Conservation (phyloP, 1,284 basidiomycete genomes). For the Apiotrichum gracile region DNA sequence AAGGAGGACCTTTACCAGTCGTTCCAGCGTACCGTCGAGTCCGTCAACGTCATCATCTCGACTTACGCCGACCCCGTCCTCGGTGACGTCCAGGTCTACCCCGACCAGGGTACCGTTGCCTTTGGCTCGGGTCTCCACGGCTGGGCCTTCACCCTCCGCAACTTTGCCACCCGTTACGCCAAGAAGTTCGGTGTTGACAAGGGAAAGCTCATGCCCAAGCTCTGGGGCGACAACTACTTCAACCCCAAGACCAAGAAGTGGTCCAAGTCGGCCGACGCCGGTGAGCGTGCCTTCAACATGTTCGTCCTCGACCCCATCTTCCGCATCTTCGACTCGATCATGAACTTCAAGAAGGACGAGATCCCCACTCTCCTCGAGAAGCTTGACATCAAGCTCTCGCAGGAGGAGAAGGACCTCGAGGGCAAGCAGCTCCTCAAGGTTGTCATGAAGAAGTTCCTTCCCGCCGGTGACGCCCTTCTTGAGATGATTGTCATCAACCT, state of each 20-base stretch:
- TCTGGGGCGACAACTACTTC: slow-evolving; percentile 99
- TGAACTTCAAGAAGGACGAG: slow-evolving; percentile 99
- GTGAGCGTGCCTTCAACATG: slow-evolving; percentile 89
- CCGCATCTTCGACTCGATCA: slow-evolving; percentile 96
- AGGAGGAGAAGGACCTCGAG: slow-evolving; percentile 91
- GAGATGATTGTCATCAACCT: slow-evolving; percentile 99
- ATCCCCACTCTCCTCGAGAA: slow-evolving; percentile 86
- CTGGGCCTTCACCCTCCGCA: slow-evolving; percentile 98
- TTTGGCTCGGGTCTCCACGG: slow-evolving; percentile 99
- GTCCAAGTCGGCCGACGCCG: slow-evolving; percentile 75
- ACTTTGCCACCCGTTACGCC: slow-evolving; percentile 90
- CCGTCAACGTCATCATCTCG: slow-evolving; percentile 97
- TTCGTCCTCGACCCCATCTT: slow-evolving; percentile 99
- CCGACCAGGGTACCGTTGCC: slow-evolving; percentile 96
- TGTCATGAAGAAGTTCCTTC: slow-evolving; percentile 99
- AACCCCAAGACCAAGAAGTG: slow-evolving; percentile 98
- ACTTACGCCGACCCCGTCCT: slow-evolving; percentile 93
- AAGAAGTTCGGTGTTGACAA: slow-evolving; percentile 99
- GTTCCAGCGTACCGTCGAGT: slow-evolving; percentile 96
- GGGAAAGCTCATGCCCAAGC: slow-evolving; percentile 94
- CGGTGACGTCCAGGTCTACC: slow-evolving; percentile 98
- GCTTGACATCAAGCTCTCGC: slow-evolving; percentile 85
- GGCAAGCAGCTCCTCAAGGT: slow-evolving; percentile 96
- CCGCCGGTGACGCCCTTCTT: slow-evolving; percentile 95
- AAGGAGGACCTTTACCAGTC: slow-evolving; percentile 98